phyloP scores from a whole-genome alignment of 2,329 filamentous ascomycete species.

The Arthrobotrys sinensis region DNA sequence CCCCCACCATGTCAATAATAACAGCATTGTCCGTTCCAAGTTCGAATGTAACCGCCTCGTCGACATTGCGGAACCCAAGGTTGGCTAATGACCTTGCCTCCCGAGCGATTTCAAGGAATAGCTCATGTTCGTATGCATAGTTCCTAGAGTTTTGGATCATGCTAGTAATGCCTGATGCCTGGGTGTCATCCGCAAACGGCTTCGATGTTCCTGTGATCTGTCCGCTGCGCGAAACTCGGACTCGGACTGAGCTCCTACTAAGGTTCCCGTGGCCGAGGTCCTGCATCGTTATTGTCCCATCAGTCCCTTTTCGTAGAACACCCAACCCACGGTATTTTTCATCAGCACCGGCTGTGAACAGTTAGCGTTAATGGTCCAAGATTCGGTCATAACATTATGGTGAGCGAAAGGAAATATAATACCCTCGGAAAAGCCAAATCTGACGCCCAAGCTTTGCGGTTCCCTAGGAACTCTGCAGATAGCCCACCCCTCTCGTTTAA shows the following conservation, averaged over 20 bases:
- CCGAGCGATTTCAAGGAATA: slow-evolving; percentile 89
- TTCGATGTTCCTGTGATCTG: slow-evolving; percentile 74
- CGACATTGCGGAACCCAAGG: slow-evolving; percentile 78
- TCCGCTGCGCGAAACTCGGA: slow-evolving; percentile 76
- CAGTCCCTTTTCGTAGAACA: slow-evolving; percentile 80
- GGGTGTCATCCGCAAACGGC: slow-evolving; percentile 73
- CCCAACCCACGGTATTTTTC: slow-evolving; percentile 82
- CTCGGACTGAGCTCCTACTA: slow-evolving; percentile 74
- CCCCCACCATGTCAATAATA: slow-evolving; percentile 64
- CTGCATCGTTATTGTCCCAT: slow-evolving; percentile 83
- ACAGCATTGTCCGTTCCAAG: slow-evolving; percentile 59
- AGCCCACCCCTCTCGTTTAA: slow-evolving; percentile 89
- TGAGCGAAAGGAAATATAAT: slow-evolving; percentile 45
- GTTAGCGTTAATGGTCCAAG: slow-evolving; percentile 6
- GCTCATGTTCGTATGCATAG: slow-evolving; percentile 84
- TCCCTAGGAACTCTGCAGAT: slow-evolving; percentile 83
- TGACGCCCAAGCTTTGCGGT: slow-evolving; percentile 82
- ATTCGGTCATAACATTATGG: slow-evolving; percentile 63
- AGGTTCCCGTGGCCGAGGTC: slow-evolving; percentile 70
- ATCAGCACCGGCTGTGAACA: slow-evolving; percentile 71
- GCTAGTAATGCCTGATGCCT: slow-evolving; percentile 72
- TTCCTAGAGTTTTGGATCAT: slow-evolving; percentile 82
- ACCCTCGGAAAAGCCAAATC: slow-evolving; percentile 89
- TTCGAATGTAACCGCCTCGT: slow-evolving; percentile 71
- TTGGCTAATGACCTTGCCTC: slow-evolving; percentile 82